Percentiles rank a stretch among this genome's conserved stretches.
These are phyloP conservation scores for Coffea canephora DNA, from an alignment of 257 asterid species.

Conservation along the genomic window DNA sequence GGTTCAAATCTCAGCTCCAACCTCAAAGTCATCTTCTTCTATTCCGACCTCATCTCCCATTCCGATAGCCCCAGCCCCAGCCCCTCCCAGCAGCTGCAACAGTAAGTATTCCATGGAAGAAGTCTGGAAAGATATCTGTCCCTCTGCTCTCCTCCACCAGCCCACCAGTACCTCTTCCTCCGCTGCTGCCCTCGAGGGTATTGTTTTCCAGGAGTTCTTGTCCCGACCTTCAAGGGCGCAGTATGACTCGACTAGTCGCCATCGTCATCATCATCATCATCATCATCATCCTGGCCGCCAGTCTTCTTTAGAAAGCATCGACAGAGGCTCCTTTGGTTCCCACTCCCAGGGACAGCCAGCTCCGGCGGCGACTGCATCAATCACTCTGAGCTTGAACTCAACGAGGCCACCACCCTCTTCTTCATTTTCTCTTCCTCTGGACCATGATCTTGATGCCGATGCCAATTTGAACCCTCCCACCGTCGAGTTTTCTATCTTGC, in stretches of 20 bases:
- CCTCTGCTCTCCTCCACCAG: constrained; percentile 13
- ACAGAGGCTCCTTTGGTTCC: neutral
- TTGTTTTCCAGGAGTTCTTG: constrained; percentile 3
- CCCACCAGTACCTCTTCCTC: neutral
- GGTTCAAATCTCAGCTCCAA: neutral
- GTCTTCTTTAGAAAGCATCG: neutral
- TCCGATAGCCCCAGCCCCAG: neutral
- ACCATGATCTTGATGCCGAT: neutral
- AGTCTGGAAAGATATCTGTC: constrained; percentile 25
- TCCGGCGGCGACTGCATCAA: neutral
- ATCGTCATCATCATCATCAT: no score
- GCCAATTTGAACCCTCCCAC: neutral
- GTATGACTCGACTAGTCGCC: neutral
- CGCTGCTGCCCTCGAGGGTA: neutral
- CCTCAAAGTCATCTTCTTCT: neutral
- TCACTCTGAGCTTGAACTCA: neutral
- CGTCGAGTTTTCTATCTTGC: neutral
- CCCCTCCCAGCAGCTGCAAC: neutral
- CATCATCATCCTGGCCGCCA: neutral
- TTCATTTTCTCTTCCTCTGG: neutral
- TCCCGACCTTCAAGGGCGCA: neutral
- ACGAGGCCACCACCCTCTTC: neutral
- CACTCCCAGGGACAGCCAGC: neutral
- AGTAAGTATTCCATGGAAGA: constrained; percentile 19
- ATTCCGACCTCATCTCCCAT: neutral